Evolutionary conservation across 352 stramenopile species (phyloP), one percentile per base, ranked within the genome.

Genomic region (Peronosclerospora sorghi): DNA sequence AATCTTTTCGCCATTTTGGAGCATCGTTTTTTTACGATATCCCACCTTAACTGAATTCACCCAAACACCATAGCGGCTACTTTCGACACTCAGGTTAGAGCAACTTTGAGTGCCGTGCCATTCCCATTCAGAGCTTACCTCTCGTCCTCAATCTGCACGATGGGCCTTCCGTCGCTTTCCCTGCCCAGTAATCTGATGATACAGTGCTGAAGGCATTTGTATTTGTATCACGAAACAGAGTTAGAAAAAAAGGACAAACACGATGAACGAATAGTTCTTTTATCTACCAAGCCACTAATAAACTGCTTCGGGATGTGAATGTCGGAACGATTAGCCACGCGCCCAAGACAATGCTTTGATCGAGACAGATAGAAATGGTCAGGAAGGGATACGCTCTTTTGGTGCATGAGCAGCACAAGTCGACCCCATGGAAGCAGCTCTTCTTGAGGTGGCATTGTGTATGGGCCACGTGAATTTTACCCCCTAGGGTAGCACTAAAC

Each of bases 51-150:
- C 48, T 38, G 55, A 41, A 41, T 87, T 70, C 29, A 85, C 57
- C 36, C 62, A 87, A 4, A 78, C 56, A 28, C 62, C 68, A 27
- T 76, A 63, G 35, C 58, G 68, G 57, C 68, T 83, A 44, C 19
- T 45, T 12, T 1, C 10, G 23, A 37, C 35, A 0, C 8, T 19
- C 35, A 45, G n/a, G 13, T 37, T 8, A 45, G 17, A 24, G 17
- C 14, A 20, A 26, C n/a, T n/a, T 26, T 26, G 21, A 26, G 21
- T 26, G 21, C 21, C 21, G 6, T 26, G 3, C 3, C 6, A 26
- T 26, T 3, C 6, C 21, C 6, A 6, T 26, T 27, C 8, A 41
- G 6, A 35, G 14, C 18, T 21, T 48, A 84, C 74, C 74, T 87
- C n/a, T 58, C 19, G 30, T 82, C 69, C 20, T 67, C 41, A 4